phyloP scores from a whole-genome alignment of 345 rosid species.

The Rhizophora mangle region DNA sequence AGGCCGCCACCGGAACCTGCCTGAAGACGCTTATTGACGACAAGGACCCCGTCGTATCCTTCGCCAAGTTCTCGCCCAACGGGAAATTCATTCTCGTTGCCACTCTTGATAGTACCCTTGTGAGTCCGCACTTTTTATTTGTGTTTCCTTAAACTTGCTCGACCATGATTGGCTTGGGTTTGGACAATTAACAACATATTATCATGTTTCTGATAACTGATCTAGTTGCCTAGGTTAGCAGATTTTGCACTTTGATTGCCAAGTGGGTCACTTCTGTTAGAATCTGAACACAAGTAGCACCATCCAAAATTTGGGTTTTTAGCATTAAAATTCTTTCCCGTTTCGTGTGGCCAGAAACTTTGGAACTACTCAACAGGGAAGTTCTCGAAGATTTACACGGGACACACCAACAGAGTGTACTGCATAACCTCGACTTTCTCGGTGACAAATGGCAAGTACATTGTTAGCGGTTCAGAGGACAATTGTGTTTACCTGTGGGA shows the following conservation, averaged over 20 bases:
- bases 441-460: conserved; percentile 86
- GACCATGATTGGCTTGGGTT: neutral
- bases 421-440: conserved; percentile 93
- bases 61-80: conserved; percentile 89
- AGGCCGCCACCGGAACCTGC: conserved; percentile 64
- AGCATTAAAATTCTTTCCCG: neutral
- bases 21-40: conserved; percentile 81
- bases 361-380: conserved; percentile 87
- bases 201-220: too few species aligned
- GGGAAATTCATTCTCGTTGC: conserved; percentile 89
- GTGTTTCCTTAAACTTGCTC: neutral
- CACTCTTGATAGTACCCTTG: conserved; percentile 82
- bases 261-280: too few species aligned
- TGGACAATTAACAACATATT: too few species aligned
- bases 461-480: conserved; percentile 96
- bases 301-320: too few species aligned
- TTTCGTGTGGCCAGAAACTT: conserved; percentile 53
- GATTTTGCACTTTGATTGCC: too few species aligned
- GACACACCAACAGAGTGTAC: conserved; percentile 72
- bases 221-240: too few species aligned
- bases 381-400: conserved; percentile 75
- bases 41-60: conserved; percentile 69
- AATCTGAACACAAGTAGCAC: too few species aligned
- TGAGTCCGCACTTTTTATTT: conserved; percentile 30
- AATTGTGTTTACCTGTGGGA: conserved; percentile 89